A percentile compares a stretch with the other conserved stretches of the same genome.
Evolutionary conservation across 2,329 filamentous ascomycete genomes (phyloP).

Genomic region (Metarhizium album): DNA sequence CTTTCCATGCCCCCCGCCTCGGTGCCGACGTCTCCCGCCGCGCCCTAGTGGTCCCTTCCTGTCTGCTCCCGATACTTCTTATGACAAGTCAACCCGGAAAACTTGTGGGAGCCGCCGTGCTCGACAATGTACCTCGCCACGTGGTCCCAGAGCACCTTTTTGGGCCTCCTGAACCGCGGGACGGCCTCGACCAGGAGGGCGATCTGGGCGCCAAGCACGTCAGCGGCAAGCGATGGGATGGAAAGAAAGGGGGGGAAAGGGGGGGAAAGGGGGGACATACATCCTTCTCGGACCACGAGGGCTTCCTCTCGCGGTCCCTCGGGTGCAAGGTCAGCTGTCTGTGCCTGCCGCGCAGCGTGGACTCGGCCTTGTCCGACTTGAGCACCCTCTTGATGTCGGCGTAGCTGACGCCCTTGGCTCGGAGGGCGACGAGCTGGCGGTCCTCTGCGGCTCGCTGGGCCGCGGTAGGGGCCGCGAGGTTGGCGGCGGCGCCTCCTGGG

Average conservation of each 20-base stretch:
- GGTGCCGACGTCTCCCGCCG: neutral
- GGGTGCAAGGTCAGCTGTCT: conserved; percentile 55
- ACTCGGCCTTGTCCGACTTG: conserved; percentile 53
- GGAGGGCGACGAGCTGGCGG: conserved; percentile 41
- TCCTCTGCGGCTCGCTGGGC: conserved; percentile 16
- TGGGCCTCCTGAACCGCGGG: conserved; percentile 27
- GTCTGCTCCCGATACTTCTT: conserved; percentile 31
- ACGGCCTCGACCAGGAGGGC: conserved; percentile 34
- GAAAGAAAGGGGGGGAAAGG: neutral
- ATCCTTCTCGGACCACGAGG: conserved; percentile 51
- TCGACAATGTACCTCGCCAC: conserved; percentile 42
- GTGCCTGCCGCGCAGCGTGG: conserved; percentile 59
- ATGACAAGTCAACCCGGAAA: conserved; percentile 47
- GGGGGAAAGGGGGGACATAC: no score
- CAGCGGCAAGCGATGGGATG: neutral
- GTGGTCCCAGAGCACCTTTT: conserved; percentile 45
- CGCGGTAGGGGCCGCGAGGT: neutral
- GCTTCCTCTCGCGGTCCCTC: conserved; percentile 51
- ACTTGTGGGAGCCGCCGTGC: conserved; percentile 45
- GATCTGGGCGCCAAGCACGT: conserved; percentile 23
- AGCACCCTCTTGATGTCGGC: conserved; percentile 48
- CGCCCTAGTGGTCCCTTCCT: neutral
- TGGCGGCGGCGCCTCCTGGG: no score
- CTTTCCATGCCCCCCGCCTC: no score
- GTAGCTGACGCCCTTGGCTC: conserved; percentile 50